A percentile compares a stretch with the other conserved stretches of the same genome.
Conservation (phyloP, 2,329 filamentous ascomycete species). For the Fusarium sacchari region DNA sequence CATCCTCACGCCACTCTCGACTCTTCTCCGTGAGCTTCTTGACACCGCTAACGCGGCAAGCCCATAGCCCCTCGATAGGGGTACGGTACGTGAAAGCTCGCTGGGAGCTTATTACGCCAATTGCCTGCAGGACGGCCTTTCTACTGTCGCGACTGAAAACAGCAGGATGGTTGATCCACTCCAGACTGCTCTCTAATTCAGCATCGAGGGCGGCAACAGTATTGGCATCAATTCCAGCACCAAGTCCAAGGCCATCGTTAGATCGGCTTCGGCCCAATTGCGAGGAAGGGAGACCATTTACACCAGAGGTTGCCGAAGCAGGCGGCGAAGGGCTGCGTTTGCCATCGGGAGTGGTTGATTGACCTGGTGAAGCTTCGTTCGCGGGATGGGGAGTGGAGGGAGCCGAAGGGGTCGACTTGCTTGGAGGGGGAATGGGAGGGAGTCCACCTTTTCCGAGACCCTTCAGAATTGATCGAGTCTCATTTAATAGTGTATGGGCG, state of each 20-base stretch:
- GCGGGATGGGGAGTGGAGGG: constrained; percentile 60
- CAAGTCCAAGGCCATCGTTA: constrained; percentile 66
- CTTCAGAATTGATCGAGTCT: constrained; percentile 95
- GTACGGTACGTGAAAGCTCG: constrained; percentile 93
- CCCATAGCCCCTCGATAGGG: constrained; percentile 89
- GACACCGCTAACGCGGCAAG: constrained; percentile 81
- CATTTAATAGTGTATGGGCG: constrained; percentile 88
- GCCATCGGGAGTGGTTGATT: constrained; percentile 61
- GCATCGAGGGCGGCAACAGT: constrained; percentile 89
- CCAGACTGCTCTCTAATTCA: constrained; percentile 87
- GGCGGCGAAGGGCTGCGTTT: constrained; percentile 67
- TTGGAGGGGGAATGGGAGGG: constrained; percentile 81
- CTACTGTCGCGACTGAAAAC: constrained; percentile 93
- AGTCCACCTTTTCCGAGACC: constrained; percentile 94
- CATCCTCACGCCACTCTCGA: constrained; percentile 90
- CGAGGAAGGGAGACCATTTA: constrained; percentile 52
- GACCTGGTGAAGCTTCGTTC: constrained; percentile 56
- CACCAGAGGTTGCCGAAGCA: constrained; percentile 56
- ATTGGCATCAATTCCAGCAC: constrained; percentile 81
- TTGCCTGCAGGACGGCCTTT: constrained; percentile 95
- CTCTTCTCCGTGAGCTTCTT: constrained; percentile 84
- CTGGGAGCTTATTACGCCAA: constrained; percentile 95
- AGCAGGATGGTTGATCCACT: constrained; percentile 98
- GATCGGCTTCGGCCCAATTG: constrained; percentile 64
- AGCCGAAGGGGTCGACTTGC: constrained; percentile 49